Evolutionary conservation across 2,329 filamentous ascomycete genomes (phyloP), one percentile per base, ranked within the genome.

Genomic region (Pestalotiopsis sp.): DNA sequence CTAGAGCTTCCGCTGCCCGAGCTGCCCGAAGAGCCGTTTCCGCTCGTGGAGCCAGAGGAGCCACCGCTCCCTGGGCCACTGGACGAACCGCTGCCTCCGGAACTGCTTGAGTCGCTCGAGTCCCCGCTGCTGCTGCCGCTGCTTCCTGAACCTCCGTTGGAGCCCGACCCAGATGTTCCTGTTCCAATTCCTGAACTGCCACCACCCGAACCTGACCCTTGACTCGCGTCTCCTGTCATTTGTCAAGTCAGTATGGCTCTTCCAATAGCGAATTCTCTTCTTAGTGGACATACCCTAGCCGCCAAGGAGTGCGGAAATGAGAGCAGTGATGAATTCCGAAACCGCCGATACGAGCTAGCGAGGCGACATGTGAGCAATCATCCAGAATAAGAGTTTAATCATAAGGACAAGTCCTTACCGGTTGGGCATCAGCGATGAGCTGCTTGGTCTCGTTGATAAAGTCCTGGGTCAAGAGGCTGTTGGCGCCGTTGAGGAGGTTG

Each of bases 311-410:
- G 66, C 66, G 1, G 66, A 25, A 36, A 67, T 67, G 66, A 67
- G 66, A 57, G 66, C 66, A 63, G 66, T 67, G 39, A 67, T 52
- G 59, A 67, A 67, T 63, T 67, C 38, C 23, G 66, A 67, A 31
- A 67, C 57, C 20, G 66, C 66, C 20, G 57, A 61, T 12, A 67
- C 58, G 27, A 67, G 66, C 66, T 67, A 52, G 60, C 1, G n/a
- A 41, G 1, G 17, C 5, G 4, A 63, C 17, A 14, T 41, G 2
- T 63, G n/a, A 63, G 60, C 31, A 6, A 6, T 23, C 36, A 1
- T n/a, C 17, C 31, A 12, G 9, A n/a, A 14, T 3, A 31, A 52
- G 7, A n/a, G 14, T 52, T 2, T 14, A 2, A 52, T 2, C 20
- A 13, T 9, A 41, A 20, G 4, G 60, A 31, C 6, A 41, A 17